Evolutionary conservation across 2,329 filamentous ascomycete species (phyloP), one percentile per base, ranked within the genome.

Genomic region (Alternaria postmessia): DNA sequence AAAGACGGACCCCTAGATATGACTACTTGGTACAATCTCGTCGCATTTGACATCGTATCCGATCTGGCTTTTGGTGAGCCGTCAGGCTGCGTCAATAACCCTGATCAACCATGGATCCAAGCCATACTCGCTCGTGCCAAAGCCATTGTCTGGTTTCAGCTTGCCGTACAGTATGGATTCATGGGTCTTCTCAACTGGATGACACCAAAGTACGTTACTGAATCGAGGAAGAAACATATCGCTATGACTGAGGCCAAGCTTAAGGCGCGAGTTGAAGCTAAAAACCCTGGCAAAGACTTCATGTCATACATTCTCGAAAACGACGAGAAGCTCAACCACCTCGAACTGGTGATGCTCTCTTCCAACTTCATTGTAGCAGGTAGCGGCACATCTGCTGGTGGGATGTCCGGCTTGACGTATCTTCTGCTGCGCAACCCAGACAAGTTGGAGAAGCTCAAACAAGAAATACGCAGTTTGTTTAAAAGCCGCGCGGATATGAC

Each of bases 311-410:
- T 59, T 5, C 49, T 59, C 16, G 51, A 59, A 5, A 59, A 59
- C 26, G 49, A 59, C 8, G 56, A 59, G 43, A 59, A 59, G 43
- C 56, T 59, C 20, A 59, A 59, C 12, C 56, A 59, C 7, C 56
- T 59, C 28, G 56, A 59, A 22, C 42, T 59, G 11, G 49, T 59
- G 20, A 59, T 59, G 56, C 49, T 59, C n/a, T 59, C 56, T 20
- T 59, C 56, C 16, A 59, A 54, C 36, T 59, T 54, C 22, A 59
- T 59, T 20, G 56, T 59, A n/a, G 56, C 74, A 0, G 78, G 78
- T 16, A 77, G 73, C 3, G 78, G 79, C 38, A 78, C 76, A 3
- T 48, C 59, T 3, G 62, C 62, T 3, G 57, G 51, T 7, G 57
- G 46, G 1, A 54, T 64, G 44, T 55, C 51, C 28, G 62, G 62